Evolutionary conservation across 495 filamentous ascomycete genomes (phyloP).

Genomic region (Talaromyces thailandensis): DNA sequence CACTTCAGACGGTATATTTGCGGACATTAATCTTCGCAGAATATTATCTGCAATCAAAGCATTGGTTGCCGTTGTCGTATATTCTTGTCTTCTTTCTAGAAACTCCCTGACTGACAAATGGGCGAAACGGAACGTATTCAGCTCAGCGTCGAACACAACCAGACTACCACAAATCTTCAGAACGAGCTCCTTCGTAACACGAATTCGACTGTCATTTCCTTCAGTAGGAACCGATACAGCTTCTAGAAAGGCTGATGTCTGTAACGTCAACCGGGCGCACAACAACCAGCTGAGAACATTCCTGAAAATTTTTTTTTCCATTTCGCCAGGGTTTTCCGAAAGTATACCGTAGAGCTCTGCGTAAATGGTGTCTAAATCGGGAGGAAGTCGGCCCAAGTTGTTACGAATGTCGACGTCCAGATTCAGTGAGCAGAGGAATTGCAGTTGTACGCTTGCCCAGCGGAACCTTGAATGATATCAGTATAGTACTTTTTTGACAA

Average conservation of each 20-base stretch:
- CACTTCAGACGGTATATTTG: too few relatives aligned
- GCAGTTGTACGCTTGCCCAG: too few relatives aligned
- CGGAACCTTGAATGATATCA: too few relatives aligned
- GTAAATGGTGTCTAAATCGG: constrained; percentile 15
- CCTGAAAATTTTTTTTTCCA: neutral
- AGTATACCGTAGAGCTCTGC: constrained; percentile 14
- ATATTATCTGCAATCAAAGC: too few relatives aligned
- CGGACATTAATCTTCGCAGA: too few relatives aligned
- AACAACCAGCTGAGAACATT: neutral
- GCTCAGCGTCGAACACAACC: constrained; percentile 12
- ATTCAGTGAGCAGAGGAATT: neutral
- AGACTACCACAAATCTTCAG: constrained; percentile 19
- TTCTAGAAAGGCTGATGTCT: neutral
- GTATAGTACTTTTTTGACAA: constrained; percentile 10
- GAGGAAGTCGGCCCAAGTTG: constrained; percentile 17
- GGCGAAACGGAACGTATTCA: constrained; percentile 16
- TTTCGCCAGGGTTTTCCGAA: neutral
- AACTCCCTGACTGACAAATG: constrained; percentile 20
- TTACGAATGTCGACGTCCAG: constrained; percentile 11
- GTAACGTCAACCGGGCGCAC: neutral
- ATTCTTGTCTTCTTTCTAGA: constrained; percentile 5
- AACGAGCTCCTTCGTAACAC: constrained; percentile 4
- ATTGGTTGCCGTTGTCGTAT: neutral
- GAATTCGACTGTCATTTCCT: neutral
- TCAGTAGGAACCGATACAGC: neutral